phyloP scores from a whole-genome alignment of 148 eudicot genomes.

The Vaccinium vitisidaea region DNA sequence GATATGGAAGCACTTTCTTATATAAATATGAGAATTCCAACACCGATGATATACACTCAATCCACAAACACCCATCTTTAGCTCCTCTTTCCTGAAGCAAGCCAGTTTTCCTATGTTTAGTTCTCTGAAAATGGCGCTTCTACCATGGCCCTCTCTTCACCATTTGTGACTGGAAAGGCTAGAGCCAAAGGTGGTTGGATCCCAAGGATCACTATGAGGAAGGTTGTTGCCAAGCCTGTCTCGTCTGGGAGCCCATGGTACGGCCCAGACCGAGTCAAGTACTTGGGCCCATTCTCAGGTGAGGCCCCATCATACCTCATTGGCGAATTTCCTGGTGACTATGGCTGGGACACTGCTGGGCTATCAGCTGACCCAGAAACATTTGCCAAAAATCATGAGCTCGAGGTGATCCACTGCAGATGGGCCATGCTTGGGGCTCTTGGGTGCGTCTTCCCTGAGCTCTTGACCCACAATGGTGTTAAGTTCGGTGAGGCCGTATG shows the following conservation, averaged over 20 bases:
- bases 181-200: background rate
- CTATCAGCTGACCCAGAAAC: slow-evolving; percentile 35
- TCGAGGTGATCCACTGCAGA: slow-evolving; percentile 31
- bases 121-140: slow-evolving; percentile 42
- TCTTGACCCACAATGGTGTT: slow-evolving; percentile 39
- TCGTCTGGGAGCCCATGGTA: slow-evolving; percentile 35
- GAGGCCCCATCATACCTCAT: slow-evolving; percentile 35
- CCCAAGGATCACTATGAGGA: slow-evolving; percentile 28
- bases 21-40: background rate
- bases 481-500: slow-evolving; percentile 46
- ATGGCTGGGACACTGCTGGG: slow-evolving; percentile 39
- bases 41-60: background rate
- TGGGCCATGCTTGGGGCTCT: slow-evolving; percentile 42
- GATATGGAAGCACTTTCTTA: too few species aligned
- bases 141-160: slow-evolving; percentile 42
- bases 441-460: slow-evolving; percentile 44
- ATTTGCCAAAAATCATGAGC: slow-evolving; percentile 34
- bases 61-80: background rate
- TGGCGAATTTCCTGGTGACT: slow-evolving; percentile 36
- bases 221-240: slow-evolving; percentile 17
- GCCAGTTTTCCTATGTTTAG: background rate
- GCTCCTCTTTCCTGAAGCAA: background rate
- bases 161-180: slow-evolving; percentile 25
- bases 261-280: slow-evolving; percentile 30
- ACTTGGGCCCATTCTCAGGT: slow-evolving; percentile 35